A percentile compares a stretch with the other conserved stretches of the same genome.
Evolutionary conservation across 768 basidiomycete species (phyloP).

Genomic region (Mycena galericulata): DNA sequence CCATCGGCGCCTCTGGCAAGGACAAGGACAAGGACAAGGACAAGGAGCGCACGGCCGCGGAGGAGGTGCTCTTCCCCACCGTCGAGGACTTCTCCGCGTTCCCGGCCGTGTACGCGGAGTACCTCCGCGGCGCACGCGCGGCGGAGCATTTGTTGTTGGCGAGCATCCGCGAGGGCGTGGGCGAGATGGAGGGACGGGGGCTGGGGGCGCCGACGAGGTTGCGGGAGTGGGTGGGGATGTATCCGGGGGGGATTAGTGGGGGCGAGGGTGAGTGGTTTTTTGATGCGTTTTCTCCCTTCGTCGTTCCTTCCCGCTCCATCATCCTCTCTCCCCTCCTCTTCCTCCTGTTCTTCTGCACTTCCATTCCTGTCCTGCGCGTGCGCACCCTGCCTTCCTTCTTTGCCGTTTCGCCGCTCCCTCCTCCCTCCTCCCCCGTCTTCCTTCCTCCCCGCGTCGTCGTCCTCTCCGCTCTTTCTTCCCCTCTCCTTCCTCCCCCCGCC

Average conservation of each 20-base stretch:
- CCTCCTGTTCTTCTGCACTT: too few relatives aligned
- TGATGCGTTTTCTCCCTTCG: neutral
- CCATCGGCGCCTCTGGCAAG: constrained; percentile 88
- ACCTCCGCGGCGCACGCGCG: constrained; percentile 85
- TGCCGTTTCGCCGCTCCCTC: neutral
- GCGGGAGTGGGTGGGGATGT: constrained; percentile 29
- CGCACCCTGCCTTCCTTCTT: neutral
- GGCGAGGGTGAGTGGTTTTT: neutral
- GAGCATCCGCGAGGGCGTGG: constrained; percentile 85
- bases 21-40: constrained; percentile 41
- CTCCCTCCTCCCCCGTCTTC: neutral
- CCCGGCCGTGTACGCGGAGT: constrained; percentile 71
- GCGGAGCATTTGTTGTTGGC: constrained; percentile 94
- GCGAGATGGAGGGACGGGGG: constrained; percentile 46
- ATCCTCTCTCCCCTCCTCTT: too few relatives aligned
- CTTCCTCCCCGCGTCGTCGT: neutral
- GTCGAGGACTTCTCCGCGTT: constrained; percentile 45
- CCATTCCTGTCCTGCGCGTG: too few relatives aligned
- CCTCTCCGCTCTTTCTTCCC: neutral
- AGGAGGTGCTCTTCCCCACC: constrained; percentile 27
- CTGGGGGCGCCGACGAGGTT: constrained; percentile 25
- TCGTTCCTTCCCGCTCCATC: neutral
- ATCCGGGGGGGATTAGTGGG: constrained; percentile 19
- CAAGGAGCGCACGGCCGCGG: constrained; percentile 3
- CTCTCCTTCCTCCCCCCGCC: neutral